These are phyloP conservation scores for Cyamopsis tetragonoloba DNA, from an alignment of 306 rosid species.

Conservation along the genomic window DNA sequence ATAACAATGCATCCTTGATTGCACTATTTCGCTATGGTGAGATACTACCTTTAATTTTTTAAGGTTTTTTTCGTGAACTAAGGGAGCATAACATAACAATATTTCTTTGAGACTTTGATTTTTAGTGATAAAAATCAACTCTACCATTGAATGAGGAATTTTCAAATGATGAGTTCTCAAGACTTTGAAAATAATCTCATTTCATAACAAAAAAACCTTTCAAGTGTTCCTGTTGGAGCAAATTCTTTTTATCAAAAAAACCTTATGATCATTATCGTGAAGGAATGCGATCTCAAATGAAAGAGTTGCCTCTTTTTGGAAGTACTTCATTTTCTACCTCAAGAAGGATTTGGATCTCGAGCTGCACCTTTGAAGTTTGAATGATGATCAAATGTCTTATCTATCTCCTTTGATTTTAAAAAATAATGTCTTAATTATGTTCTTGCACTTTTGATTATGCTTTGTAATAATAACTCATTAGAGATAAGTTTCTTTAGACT, in stretches of 20 bases:
- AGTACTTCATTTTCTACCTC: not conserved
- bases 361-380: constrained; percentile 41
- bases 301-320: constrained; percentile 24
- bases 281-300: not conserved
- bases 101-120: too few relatives aligned
- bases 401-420: not conserved
- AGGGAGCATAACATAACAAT: not conserved
- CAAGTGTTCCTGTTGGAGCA: not conserved
- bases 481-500: not conserved
- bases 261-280: not conserved
- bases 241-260: not conserved
- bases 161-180: not conserved
- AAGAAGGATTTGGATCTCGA: constrained; percentile 28
- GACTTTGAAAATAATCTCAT: not conserved
- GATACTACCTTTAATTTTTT: not conserved
- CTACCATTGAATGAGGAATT: not conserved
- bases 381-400: not conserved
- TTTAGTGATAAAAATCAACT: too few relatives aligned
- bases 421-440: not conserved
- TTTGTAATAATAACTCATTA: not conserved
- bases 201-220: not conserved
- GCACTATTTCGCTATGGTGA: not conserved
- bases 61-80: not conserved
- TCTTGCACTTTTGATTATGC: not conserved
- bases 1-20: not conserved